A percentile compares a stretch with the other conserved stretches of the same genome.
Conservation (phyloP, 2,329 filamentous ascomycete species). For the Trichoderma citrinoviride region DNA sequence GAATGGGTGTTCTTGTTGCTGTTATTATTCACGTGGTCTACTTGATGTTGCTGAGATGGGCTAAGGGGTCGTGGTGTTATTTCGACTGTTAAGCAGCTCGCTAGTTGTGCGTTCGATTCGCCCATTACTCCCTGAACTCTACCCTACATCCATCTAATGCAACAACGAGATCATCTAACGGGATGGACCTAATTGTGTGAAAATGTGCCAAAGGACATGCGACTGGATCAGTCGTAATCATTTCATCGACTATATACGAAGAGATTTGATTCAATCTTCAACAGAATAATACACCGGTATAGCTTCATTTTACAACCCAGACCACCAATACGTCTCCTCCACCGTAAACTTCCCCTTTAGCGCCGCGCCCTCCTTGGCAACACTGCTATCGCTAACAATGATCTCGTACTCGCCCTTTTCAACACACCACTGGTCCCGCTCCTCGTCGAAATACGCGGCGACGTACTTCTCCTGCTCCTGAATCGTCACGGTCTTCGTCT, state of each 20-base stretch:
- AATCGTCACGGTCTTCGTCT: slow-evolving; percentile 57
- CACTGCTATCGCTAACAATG: slow-evolving; percentile 58
- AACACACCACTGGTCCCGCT: slow-evolving; percentile 60
- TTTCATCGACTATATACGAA: background rate
- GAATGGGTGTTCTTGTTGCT: background rate
- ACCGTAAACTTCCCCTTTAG: slow-evolving; percentile 56
- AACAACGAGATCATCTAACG: too few relatives aligned
- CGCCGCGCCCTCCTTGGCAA: slow-evolving; percentile 44
- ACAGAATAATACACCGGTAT: too few relatives aligned
- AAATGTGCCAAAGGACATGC: too few relatives aligned
- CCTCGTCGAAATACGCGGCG: slow-evolving; percentile 69
- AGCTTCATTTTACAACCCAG: slow-evolving; percentile 6
- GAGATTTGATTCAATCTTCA: too few relatives aligned
- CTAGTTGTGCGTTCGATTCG: too few relatives aligned
- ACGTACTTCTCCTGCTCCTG: slow-evolving; percentile 61
- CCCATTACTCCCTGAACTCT: too few relatives aligned
- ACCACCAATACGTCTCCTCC: slow-evolving; percentile 63
- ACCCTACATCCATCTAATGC: too few relatives aligned
- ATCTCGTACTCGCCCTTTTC: slow-evolving; percentile 66
- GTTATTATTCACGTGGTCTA: background rate
- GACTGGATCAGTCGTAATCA: too few relatives aligned
- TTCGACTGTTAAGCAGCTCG: background rate
- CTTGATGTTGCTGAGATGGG: background rate
- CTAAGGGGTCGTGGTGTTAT: background rate
- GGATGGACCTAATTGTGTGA: too few relatives aligned